Evolutionary conservation across 441 rosid genomes (phyloP).

Genomic region (Macaranga tanarius): DNA sequence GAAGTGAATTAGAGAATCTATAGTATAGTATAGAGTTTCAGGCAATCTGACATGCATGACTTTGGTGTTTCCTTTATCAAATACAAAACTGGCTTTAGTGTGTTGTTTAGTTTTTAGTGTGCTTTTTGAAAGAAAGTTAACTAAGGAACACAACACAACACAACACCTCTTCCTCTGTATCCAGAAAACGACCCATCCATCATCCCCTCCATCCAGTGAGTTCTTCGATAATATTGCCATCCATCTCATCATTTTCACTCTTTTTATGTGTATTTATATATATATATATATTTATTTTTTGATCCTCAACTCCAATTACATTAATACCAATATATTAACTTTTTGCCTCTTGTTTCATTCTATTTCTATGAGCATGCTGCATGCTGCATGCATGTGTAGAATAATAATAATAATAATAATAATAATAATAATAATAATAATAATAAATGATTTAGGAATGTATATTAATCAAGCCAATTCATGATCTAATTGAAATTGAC

Average conservation of each 20-base stretch:
- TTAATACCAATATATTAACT: too few species aligned
- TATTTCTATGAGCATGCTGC: too few species aligned
- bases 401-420: too few species aligned
- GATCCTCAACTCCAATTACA: not conserved
- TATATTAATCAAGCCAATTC: too few species aligned
- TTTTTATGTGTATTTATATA: too few species aligned
- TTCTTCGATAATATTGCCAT: constrained; percentile 43
- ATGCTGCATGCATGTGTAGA: too few species aligned
- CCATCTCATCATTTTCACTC: constrained; percentile 30
- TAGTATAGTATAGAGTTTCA: not conserved
- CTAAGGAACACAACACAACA: constrained; percentile 11
- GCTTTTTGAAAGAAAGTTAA: constrained; percentile 8
- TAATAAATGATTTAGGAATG: too few species aligned
- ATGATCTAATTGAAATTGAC: too few species aligned
- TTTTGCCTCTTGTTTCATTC: too few species aligned
- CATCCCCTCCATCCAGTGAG: constrained; percentile 23
- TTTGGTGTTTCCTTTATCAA: constrained; percentile 38
- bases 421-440: too few species aligned
- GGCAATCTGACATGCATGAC: constrained; percentile 45
- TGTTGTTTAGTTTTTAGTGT: constrained; percentile 21
- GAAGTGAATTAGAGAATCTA: not conserved
- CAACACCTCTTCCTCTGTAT: constrained; percentile 19
- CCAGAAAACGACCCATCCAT: constrained; percentile 53
- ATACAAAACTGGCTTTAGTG: constrained; percentile 31
- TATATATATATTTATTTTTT: not conserved